Base-by-base conservation (phyloP, 2,329 filamentous ascomycete species). In the Verticillium longisporum region DNA sequence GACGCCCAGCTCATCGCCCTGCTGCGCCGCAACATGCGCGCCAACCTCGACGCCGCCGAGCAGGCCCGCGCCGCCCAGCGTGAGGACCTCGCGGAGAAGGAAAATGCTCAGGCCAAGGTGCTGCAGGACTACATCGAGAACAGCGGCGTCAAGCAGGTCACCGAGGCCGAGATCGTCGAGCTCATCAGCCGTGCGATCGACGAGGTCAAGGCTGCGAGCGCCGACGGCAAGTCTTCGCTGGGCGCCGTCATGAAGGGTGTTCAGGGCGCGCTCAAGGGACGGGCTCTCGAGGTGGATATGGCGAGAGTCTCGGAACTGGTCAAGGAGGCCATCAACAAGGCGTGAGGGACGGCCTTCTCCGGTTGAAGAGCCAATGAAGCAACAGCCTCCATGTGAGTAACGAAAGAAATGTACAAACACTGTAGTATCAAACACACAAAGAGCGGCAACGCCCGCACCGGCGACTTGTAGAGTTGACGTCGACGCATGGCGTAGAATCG, bases 1-100 rank as follows among this genome's bases (percentile, higher is more conserved):
- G 89, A 94, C 72, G 80, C 83, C 65, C 84, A 89, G 69, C 80
- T 94, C 60, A 83, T 92, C 33, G 77, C 80, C 7, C 78, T 93
- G 57, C 80, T 95, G 61, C 82, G 84, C 65, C 88, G 87, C 74
- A 83, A 86, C 58, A 81, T 83, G 26, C 81, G 82, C 54, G 77
- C 81, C 1, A 79, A 82, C 4, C 76, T 81, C 57, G 83, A 87
- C 18, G 85, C 90, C 1, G 80, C 79, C 15, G 77, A 78, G 38
- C 88, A 92, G 70, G 91, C 90, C 72, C 77, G 79, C 61, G 75
- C 73, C 1, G 89, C 86, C 1, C 84, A 84, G 3, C 80, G 91
- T 45, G 75, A 82, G 31, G 91, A 94, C 71, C 75, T 94, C 38
- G 88, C 83, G 0, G 83, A 86, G 61, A 90, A 89, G 75, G 90